Evolutionary conservation across 768 basidiomycete genomes (phyloP).

Genomic region (Leccinum longicurvipes): DNA sequence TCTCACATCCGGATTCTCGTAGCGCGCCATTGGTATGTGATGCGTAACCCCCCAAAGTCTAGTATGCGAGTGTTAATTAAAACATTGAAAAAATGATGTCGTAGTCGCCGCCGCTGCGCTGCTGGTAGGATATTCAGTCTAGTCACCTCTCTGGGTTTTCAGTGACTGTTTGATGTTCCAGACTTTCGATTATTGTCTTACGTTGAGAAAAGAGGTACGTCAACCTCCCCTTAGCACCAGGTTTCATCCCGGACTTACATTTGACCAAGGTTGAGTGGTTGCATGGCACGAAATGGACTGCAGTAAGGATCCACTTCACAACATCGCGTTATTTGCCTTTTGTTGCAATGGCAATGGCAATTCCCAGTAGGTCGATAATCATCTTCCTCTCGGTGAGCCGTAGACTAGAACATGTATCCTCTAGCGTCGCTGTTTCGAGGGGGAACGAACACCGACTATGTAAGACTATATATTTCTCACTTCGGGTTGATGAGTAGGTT

Average conservation of each 20-base stretch:
- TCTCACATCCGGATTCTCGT: background rate
- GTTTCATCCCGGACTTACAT: background rate
- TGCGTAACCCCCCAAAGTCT: background rate
- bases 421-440: slow-evolving; percentile 5
- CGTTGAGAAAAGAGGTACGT: slow-evolving; percentile 11
- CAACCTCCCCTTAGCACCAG: background rate
- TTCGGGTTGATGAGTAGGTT: background rate
- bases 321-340: slow-evolving; percentile 23
- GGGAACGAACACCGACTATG: slow-evolving; percentile 4
- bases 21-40: slow-evolving; percentile 14
- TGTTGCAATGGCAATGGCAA: slow-evolving; percentile 10
- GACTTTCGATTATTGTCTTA: slow-evolving; percentile 18
- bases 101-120: slow-evolving; percentile 13
- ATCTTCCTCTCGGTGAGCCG: background rate
- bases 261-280: slow-evolving; percentile 17
- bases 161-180: background rate
- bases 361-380: slow-evolving; percentile 4
- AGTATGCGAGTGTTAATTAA: background rate
- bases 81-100: background rate
- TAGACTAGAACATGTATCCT: background rate
- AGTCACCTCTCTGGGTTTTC: background rate
- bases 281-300: slow-evolving; percentile 15
- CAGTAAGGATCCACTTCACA: slow-evolving; percentile 16
- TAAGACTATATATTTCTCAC: background rate
- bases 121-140: slow-evolving; percentile 2